These are phyloP conservation scores for Davidsoniella eucalypti DNA, from an alignment of 2,329 filamentous ascomycete species.

Conservation along the genomic window DNA sequence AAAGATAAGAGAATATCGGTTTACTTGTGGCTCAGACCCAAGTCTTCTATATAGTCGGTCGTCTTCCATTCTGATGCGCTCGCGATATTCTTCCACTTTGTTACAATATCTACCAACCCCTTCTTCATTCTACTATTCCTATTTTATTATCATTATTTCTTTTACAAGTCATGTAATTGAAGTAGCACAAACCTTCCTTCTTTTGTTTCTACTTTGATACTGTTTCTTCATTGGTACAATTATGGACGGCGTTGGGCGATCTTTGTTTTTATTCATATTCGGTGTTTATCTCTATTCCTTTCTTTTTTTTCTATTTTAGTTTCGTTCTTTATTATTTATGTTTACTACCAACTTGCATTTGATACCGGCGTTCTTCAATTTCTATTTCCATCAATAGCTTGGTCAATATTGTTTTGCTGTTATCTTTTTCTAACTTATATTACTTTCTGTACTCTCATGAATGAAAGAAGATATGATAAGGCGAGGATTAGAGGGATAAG, in stretches of 20 bases:
- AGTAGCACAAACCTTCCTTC: too few relatives aligned
- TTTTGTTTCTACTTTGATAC: too few relatives aligned
- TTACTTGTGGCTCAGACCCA: background rate
- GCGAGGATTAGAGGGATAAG: too few relatives aligned
- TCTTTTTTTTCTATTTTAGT: background rate
- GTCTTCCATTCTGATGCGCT: background rate
- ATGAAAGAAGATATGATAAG: too few relatives aligned
- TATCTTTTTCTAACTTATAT: background rate
- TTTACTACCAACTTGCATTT: background rate
- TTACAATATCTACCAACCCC: background rate
- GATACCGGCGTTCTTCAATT: constrained; percentile 1
- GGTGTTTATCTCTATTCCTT: too few relatives aligned
- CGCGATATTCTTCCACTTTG: background rate
- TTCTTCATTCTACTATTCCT: too few relatives aligned
- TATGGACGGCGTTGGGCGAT: constrained; percentile 4
- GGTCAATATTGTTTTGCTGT: background rate
- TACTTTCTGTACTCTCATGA: background rate
- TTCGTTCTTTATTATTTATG: background rate
- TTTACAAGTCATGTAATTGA: too few relatives aligned
- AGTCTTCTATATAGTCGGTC: background rate
- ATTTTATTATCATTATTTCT: too few relatives aligned
- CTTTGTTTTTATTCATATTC: background rate
- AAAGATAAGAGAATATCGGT: background rate
- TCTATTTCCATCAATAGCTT: background rate
- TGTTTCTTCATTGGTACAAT: too few relatives aligned